Evolutionary conservation across 129 eudicot genomes (phyloP), one percentile per base, ranked within the genome.

Genomic region (Tagetes erecta): DNA sequence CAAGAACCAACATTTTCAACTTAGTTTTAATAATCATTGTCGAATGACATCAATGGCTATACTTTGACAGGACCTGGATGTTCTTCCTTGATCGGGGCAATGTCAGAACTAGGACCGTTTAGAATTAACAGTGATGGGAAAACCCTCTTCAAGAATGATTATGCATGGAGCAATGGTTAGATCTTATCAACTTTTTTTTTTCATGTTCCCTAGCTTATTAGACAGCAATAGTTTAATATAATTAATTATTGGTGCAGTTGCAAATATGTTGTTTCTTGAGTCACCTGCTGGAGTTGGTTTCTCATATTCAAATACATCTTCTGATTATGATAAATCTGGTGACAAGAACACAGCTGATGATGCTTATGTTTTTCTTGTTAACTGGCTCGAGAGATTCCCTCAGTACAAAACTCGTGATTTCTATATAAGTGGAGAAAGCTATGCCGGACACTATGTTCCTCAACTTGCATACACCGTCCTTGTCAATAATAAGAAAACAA

Each of bases 201-300:
- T 20, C 27, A 20, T 20, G 40, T 35, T 63, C 13, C 6, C 14
- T 74, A 20, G 44, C 64, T 27, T 79, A 14, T 14, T 63, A 13
- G 31, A 49, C 11, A 30, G 11, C 4, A 56, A 6, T 30, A 1
- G 37, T 6, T 67, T 1, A 40, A 3, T 68, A 45, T 71, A 41
- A 14, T 63, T 66, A 52, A 69, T 40, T 3, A 0, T 49, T n/a
- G 51, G 64, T 68, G 76, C 82, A 86, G 91, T 76, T 67, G 91
- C 87, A 67, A 86, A 86, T 72, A 80, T 86, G 73, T 39, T 83
- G 11, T 86, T 86, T 77, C 64, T 86, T 68, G 91, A 86, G 51
- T 86, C 91, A 34, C 87, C 84, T 6, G 87, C 84, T n/a, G 91
- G 86, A 56, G 91, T 86, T 33, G 91, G 87, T 52, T 86, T 86